phyloP scores from a whole-genome alignment of 441 rosid genomes.

The Cnidoscolus chayamansa region DNA sequence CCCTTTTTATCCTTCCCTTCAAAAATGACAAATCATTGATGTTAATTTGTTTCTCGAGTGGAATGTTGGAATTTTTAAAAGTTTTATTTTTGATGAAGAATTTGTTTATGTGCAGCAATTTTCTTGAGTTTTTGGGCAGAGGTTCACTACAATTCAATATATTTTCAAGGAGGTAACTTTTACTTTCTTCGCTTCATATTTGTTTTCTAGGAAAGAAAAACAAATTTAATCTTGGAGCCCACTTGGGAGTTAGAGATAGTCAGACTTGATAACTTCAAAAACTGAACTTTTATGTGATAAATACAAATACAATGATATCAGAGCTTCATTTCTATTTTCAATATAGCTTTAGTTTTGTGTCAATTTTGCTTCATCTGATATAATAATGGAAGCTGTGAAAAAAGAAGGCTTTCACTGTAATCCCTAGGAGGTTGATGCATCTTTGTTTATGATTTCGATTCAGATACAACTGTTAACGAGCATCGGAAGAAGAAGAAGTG shows the following conservation, averaged over 20 bases:
- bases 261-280: neutral
- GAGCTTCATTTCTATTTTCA: neutral
- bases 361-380: neutral
- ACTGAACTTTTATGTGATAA: neutral
- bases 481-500: conserved; percentile 62
- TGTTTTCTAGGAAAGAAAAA: neutral
- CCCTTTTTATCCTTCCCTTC: neutral
- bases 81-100: conserved; percentile 1
- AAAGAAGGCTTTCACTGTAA: conserved; percentile 6
- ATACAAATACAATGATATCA: neutral
- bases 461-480: conserved; percentile 44
- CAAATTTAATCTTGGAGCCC: neutral
- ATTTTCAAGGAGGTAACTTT: conserved; percentile 74
- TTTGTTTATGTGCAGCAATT: conserved; percentile 51
- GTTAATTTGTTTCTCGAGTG: neutral
- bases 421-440: neutral
- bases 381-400: neutral
- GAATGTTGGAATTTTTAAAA: conserved; percentile 1
- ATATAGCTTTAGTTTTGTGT: neutral
- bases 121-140: conserved; percentile 98
- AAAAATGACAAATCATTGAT: neutral
- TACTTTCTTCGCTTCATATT: neutral
- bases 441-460: conserved; percentile 17
- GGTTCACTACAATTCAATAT: conserved; percentile 94
- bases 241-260: neutral